Base-by-base conservation (phyloP, 805 yeast species). In the baker's yeast (Saccharomyces cerevisiae) region DNA sequence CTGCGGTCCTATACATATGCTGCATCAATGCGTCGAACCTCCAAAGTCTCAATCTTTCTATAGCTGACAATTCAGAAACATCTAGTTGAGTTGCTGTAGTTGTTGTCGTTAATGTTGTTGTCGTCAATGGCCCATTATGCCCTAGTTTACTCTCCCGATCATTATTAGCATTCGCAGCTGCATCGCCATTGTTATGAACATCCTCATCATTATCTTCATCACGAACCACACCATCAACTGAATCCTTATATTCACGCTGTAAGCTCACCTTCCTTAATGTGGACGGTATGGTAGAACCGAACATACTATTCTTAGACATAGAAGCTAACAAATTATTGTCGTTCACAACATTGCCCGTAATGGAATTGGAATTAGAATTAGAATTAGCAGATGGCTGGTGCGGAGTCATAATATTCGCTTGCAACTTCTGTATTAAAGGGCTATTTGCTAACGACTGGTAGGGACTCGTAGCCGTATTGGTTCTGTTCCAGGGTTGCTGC, bases 21-120 rank as follows among this genome's bases (percentile, higher is more conserved):
- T 91, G 96, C 85, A 87, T 83, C 54, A 87, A 70, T 0, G 99
- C 96, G 65, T 90, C 96, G 59, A 90, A 95, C 49, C 98, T 75
- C 99, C 98, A 94, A 29, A 88, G 74, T 48, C 98, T 73, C 36
- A 94, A 76, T 60, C 84, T 83, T 59, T 92, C 97, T 0, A 91
- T 94, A 55, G 87, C 94, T 0, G 96, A 79, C 46, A 68, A 57
- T 28, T 66, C 67, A 3, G 66, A 53, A 2, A 68, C 54, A 51
- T 66, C 67, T 10, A 66, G 55, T 13, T 60, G 68, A 24, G 59
- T 57, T n/a, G 59, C 51, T 6, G 60, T 53, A 1, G 59, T 53
- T 9, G 58, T 54, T 2, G 64, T 57, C 2, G 61, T 56, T 1
- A 62, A 56, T n/a, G 61, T 64, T 2, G 64, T 61, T 4, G 60